Base-by-base conservation (phyloP, 441 rosid genomes). In the Adansonia gregorii region DNA sequence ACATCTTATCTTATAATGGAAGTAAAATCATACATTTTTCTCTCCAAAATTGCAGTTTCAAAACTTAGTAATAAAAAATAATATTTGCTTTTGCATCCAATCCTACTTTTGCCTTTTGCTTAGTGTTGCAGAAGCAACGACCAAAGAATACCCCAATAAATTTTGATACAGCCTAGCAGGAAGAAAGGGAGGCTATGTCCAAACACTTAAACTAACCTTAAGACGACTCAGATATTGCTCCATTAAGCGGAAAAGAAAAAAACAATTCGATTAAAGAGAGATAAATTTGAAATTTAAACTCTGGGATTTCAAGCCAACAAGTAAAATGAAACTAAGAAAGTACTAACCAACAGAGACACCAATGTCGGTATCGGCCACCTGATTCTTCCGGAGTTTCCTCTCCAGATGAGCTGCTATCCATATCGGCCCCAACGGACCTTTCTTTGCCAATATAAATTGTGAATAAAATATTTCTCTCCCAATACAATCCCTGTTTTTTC, bases 321-420 rank as follows among this genome's bases (percentile, higher is more conserved):
- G 67, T 31, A 14, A 14, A 12, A 43, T 43, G 46, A 31, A 63
- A 63, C 0, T 27, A 35, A 63, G 41, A 63, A 79, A 69, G 66
- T 15, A 87, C 97, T 85, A 65, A 96, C 99, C 99, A 65, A 96
- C 99, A 63, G 99, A 96, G 85, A 90, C 89, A 12, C 99, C 98
- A 31, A 96, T 96, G 82, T 96, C 99, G 8, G 99, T 94, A 84
- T 96, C 99, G 22, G 99, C 98, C 10, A 96, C 99, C 87, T 96
- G 99, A 80, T 94, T 96, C 90, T 96, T 96, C 4, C 99, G 96
- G 69, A 96, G 98, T 89, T 96, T 96, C 85, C 99, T 88, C 87
- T 96, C 99, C 87, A 96, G 86, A 84, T 96, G 99, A 56, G 99
- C 99, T 0, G 99, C 99, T 20, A 94, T 96, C 99, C 99, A 96